Evolutionary conservation across 148 eudicot species (phyloP), one percentile per base, ranked within the genome.

Genomic region (Fagopyrum esculentum): DNA sequence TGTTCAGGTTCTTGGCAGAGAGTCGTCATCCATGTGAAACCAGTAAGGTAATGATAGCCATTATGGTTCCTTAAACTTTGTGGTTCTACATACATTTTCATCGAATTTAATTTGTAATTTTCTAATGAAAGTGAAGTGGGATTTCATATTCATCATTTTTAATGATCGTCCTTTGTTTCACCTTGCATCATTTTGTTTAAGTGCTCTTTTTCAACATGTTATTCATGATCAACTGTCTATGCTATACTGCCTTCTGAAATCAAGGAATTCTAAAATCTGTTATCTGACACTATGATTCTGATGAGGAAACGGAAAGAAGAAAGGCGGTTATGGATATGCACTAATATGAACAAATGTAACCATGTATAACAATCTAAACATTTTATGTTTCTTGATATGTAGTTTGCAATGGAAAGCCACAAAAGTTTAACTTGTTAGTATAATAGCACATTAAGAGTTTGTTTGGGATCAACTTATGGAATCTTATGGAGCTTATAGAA

Each of bases 1-100:
- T 94, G 43, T 94, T 91, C 83, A 88, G 95, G 81, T 75, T 88
- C 69, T 83, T 91, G 78, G 76, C 84, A 6, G 78, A 75, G 74
- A 80, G 74, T 73, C 90, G 85, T 64, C 86, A 82, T 46, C 59
- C 81, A 44, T 52, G 88, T 79, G 93, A 94, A 79, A 91, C 93
- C 71, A 90, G 86, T 77, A 89, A 84, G 97, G 98, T 94, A 85
- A 72, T 59, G 9, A 22, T 3, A 46, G 16, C 15, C 15, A 61
- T 26, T 26, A 61, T 29, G 15, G 6, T 61, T 29, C 43, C 10
- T 22, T 29, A 26, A 3, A 29, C 68, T 26, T 61, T 61, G 26
- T 61, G 68, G 43, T 55, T 55, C 60, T 16, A 16, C 17, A 15
- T 5, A 22, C 60, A 55, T 61, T 1, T 43, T 15, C 13, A 51